Conservation (phyloP, 192 early-diverging fungal genomes). For the Coemansia reversa region DNA sequence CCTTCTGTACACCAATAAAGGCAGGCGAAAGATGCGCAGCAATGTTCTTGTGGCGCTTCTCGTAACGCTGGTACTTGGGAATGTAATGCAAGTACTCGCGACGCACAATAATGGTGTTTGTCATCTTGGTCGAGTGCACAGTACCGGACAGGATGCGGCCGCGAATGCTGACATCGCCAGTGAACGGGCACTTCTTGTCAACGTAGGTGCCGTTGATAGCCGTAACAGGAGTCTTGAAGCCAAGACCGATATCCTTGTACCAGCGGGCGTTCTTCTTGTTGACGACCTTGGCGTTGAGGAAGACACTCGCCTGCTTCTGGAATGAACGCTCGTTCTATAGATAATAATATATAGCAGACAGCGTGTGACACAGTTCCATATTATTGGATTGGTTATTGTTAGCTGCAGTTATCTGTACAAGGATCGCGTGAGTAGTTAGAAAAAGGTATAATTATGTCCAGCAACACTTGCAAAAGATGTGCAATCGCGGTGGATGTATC, state of each 20-base stretch:
- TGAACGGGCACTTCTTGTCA: slow-evolving; percentile 99
- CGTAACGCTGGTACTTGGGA: slow-evolving; percentile 99
- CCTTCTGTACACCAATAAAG: slow-evolving; percentile 86
- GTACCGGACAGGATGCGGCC: slow-evolving; percentile 95
- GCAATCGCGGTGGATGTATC: neutral
- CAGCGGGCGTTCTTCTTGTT: slow-evolving; percentile 77
- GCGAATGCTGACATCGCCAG: slow-evolving; percentile 93
- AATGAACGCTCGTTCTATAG: slow-evolving; percentile 91
- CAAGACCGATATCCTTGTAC: slow-evolving; percentile 98
- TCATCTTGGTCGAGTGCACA: slow-evolving; percentile 96
- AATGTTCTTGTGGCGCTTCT: slow-evolving; percentile 99
- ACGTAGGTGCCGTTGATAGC: slow-evolving; percentile 97
- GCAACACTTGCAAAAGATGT: neutral
- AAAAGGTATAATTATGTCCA: neutral
- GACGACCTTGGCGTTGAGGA: slow-evolving; percentile 82
- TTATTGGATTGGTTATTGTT: neutral
- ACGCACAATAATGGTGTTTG: slow-evolving; percentile 97
- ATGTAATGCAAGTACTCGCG: slow-evolving; percentile 99
- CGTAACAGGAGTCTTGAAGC: slow-evolving; percentile 98
- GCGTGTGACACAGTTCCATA: neutral
- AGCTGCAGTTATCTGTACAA: neutral
- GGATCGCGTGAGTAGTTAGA: neutral
- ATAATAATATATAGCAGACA: neutral
- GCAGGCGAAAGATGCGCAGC: slow-evolving; percentile 92
- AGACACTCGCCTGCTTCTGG: slow-evolving; percentile 95